Conservation (phyloP, 148 eudicot species). For the Vaccinium vitisidaea region DNA sequence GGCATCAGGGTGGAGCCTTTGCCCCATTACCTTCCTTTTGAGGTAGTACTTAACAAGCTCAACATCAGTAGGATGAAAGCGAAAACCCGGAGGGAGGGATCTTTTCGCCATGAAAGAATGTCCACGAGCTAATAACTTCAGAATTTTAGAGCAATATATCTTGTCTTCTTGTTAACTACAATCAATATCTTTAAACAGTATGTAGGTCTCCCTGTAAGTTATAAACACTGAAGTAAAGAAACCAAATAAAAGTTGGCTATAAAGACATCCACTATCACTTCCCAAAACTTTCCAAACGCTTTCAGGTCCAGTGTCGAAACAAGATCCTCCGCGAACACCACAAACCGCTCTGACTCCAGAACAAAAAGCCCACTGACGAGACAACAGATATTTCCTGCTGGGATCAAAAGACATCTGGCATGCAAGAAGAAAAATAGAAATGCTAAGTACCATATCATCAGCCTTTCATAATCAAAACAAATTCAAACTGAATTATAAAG, state of each 20-base stretch:
- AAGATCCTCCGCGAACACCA: conserved; percentile 26
- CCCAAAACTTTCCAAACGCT: not conserved
- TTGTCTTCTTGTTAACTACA: not conserved
- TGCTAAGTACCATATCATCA: not conserved
- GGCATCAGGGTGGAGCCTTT: conserved; percentile 34
- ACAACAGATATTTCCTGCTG: conserved; percentile 28
- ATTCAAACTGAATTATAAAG: not conserved
- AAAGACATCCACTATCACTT: not conserved
- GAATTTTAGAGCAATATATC: not conserved
- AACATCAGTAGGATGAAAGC: conserved; percentile 73
- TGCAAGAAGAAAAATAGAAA: conserved; percentile 7
- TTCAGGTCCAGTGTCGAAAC: conserved; percentile 44
- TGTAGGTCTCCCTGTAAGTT: not conserved
- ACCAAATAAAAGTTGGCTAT: not conserved
- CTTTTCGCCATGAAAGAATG: conserved; percentile 21
- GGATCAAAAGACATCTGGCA: conserved; percentile 46
- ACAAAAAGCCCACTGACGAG: conserved; percentile 28
- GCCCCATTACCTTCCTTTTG: conserved; percentile 66
- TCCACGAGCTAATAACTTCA: not conserved
- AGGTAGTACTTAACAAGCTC: conserved; percentile 70
- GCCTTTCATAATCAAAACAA: not conserved
- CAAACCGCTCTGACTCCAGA: conserved; percentile 30
- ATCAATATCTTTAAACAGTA: not conserved
- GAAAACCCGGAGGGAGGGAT: conserved; percentile 57
- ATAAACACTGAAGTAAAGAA: not conserved